Conservation (phyloP, 805 yeast genomes). For the Candida quercuum region DNA sequence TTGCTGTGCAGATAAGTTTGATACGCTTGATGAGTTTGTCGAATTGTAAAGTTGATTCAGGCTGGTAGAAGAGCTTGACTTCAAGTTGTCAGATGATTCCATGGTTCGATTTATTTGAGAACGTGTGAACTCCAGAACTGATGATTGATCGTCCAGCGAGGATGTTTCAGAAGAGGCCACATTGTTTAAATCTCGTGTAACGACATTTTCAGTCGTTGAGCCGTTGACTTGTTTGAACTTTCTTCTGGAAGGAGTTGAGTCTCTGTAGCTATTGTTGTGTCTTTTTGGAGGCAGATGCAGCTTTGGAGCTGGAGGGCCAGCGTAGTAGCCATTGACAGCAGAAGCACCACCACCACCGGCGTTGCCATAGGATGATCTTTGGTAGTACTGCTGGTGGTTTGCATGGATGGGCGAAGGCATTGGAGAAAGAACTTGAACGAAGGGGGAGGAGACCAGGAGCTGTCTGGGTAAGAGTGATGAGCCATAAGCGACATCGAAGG, state of each 20-base stretch:
- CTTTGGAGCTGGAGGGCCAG: slow-evolving; percentile 19
- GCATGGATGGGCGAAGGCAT: slow-evolving; percentile 18
- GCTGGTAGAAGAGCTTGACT: slow-evolving; percentile 9
- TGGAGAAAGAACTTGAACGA: slow-evolving; percentile 37
- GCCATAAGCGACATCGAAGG: slow-evolving; percentile 56
- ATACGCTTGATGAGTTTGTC: not conserved
- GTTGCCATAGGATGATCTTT: slow-evolving; percentile 4
- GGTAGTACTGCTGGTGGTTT: slow-evolving; percentile 7
- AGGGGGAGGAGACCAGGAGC: slow-evolving; percentile 56
- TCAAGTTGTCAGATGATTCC: not conserved
- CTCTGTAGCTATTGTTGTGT: slow-evolving; percentile 5
- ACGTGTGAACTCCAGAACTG: not conserved
- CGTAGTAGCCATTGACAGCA: slow-evolving; percentile 6
- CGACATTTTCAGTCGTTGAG: not conserved
- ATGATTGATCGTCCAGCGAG: slow-evolving; percentile 1
- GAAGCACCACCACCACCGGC: too few species aligned
- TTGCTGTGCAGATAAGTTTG: slow-evolving; percentile 6
- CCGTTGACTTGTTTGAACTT: not conserved
- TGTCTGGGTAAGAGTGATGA: slow-evolving; percentile 61
- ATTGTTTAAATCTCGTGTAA: not conserved
- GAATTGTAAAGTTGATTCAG: slow-evolving; percentile 1
- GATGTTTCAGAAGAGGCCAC: not conserved
- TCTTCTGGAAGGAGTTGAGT: not conserved
- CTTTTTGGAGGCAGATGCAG: slow-evolving; percentile 16
- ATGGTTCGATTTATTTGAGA: not conserved